Conservation (phyloP, 805 yeast genomes). For the Wickerhamiella azymoides region DNA sequence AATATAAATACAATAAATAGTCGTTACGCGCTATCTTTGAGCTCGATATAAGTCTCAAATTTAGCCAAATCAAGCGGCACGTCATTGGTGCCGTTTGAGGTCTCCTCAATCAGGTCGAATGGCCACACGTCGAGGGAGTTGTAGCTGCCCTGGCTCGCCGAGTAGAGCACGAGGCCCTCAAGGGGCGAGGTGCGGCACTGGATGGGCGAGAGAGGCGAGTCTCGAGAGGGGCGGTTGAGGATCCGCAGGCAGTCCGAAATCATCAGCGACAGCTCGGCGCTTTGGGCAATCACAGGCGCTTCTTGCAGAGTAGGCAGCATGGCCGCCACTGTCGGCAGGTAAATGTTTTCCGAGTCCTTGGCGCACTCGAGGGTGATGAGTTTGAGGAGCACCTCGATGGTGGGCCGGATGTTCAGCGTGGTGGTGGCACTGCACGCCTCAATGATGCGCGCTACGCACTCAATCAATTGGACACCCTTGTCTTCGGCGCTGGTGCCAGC, state of each 20-base stretch:
- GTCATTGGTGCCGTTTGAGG: conserved; percentile 39
- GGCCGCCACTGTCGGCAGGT: conserved; percentile 5
- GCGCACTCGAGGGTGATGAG: conserved; percentile 4
- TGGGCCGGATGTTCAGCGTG: neutral
- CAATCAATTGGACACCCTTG: neutral
- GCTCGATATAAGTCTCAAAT: conserved; percentile 39
- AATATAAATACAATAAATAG: too few species aligned
- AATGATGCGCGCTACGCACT: neutral
- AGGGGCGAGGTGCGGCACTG: neutral
- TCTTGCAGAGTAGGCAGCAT: neutral
- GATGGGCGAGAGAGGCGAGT: too few species aligned
- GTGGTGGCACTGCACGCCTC: neutral
- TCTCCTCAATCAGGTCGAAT: conserved; percentile 47
- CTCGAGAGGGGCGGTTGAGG: neutral
- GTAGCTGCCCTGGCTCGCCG: conserved; percentile 19
- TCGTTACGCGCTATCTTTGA: conserved; percentile 29
- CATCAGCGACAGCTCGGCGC: conserved; percentile 2
- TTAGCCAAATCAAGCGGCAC: conserved; percentile 39
- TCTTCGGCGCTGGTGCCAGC: neutral
- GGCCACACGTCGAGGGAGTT: conserved; percentile 31
- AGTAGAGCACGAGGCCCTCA: conserved; percentile 16
- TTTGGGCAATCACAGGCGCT: neutral
- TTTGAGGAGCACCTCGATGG: conserved; percentile 2
- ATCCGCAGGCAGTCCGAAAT: conserved; percentile 4
- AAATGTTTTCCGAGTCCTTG: neutral